Evolutionary conservation across 768 basidiomycete species (phyloP), one percentile per base, ranked within the genome.

Genomic region (Lactarius hatsudake): DNA sequence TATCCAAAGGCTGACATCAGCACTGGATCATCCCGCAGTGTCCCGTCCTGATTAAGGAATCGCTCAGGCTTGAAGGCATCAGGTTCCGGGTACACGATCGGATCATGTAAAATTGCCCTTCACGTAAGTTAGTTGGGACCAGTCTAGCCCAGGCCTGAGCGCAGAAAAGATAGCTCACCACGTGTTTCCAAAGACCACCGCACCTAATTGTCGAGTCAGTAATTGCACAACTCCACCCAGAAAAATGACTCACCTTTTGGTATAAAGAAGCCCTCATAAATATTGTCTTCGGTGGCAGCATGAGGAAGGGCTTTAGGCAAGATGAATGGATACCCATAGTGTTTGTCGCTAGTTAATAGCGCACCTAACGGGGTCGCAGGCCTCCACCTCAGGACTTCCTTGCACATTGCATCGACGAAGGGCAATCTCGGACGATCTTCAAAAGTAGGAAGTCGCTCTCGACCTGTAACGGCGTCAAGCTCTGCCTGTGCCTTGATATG

Each of bases 401-500:
- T 71, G 45, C 74, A 68, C 8, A 76, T 4, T 0, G 70, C 71
- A 20, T 71, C 63, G 42, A 74, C 42, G 48, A 73, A 75, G 2
- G 74, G 73, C 18, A 76, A 64, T 43, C 60, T 40, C 30, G 61
- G 13, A 38, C 75, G 70, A 51, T 77, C 76, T 15, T 59, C 61
- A 48, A 73, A 69, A 7, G 64, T 72, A 7, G 77, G 77, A 15
- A 78, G 69, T 54, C 77, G 57, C 43, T 71, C 65, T 30, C 64
- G 18, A 13, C 72, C 73, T 15, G 73, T 68, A 36, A 75, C 68
- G 1, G 43, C 42, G 57, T 76, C 76, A 8, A 78, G 65, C 51
- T 78, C 76, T 5, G 55, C 65, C 58, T 77, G 76, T 4, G 76
- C 76, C 28, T 55, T 71, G 5, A 51, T 57, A 53, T 73, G 72